Base-by-base conservation (phyloP, 257 asterid genomes). In the Nicotiana paniculata region DNA sequence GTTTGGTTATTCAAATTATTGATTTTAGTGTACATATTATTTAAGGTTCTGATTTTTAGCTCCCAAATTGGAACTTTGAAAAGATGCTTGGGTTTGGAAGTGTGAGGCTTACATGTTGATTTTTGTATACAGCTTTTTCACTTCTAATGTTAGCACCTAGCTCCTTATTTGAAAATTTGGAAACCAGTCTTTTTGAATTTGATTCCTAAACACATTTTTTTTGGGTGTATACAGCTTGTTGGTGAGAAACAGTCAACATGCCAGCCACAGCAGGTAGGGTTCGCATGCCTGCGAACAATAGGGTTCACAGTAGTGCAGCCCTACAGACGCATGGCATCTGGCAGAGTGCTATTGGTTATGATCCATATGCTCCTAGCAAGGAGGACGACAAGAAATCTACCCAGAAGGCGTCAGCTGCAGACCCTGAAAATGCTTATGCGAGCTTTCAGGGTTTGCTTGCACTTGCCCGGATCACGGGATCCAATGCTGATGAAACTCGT, bases 201-300 rank as follows among this genome's bases (percentile, higher is more conserved):
- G 61, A 72, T 75, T 7, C 61, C 28, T 51, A 17, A 51, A 75
- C 3, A 3, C 7, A 0, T 75, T 51, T 51, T 1, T 16, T 15
- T 57, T 51, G 7, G 63, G 80, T 75, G 80, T 53, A 75, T 28
- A 28, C 63, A 75, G 80, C 26, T 75, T 75, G 28, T 35, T 51
- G 64, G 79, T 48, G 83, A 66, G 17, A 66, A 53, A 81, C 32
- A 43, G 7, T 77, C 88, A 92, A 84, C 83, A 94, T 96, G 99
- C 98, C 99, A 82, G 98, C 99, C 53, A 96, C 99, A 84, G 98
- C 98, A 82, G 98, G 99, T 72, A 96, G 98, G 88, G 99, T 94
- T 88, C 99, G 99, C 88, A 96, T 94, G 99, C 98, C 99, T 16
- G 99, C 99, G 89, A 96, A 96, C 97, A 96, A 96, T 88, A 92